A percentile compares a stretch with the other conserved stretches of the same genome.
These are phyloP conservation scores for Alternaria metachromatica DNA, from an alignment of 2,329 filamentous ascomycete genomes.

Conservation along the genomic window DNA sequence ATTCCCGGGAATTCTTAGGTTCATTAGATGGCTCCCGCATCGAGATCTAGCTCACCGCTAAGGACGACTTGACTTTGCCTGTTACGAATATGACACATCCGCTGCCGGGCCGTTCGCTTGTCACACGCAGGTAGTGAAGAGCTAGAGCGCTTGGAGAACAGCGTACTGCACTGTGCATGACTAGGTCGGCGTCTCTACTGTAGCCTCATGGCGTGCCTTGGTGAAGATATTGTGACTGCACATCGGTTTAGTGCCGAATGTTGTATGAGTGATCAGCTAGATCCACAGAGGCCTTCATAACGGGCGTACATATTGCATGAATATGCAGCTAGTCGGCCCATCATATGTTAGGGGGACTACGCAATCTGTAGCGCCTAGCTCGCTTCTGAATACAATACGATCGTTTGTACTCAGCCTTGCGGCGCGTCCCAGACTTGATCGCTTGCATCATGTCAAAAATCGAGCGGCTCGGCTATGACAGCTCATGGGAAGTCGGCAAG, in stretches of 20 bases:
- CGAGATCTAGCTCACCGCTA: conserved; percentile 10
- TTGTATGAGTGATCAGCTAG: conserved; percentile 11
- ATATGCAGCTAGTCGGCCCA: conserved; percentile 15
- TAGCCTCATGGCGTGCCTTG: conserved; percentile 18
- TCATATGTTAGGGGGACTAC: background rate
- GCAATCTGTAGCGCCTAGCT: conserved; percentile 4
- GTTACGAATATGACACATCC: conserved; percentile 3
- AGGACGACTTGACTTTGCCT: conserved; percentile 6
- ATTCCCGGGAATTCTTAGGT: background rate
- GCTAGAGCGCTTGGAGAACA: conserved; percentile 7
- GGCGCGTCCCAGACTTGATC: conserved; percentile 1
- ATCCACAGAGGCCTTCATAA: conserved; percentile 6
- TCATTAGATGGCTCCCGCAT: conserved; percentile 4
- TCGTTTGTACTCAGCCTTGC: conserved; percentile 13
- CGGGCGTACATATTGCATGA: conserved; percentile 14
- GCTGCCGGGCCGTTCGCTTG: conserved; percentile 14
- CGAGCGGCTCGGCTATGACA: conserved; percentile 1
- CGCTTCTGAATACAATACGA: conserved; percentile 3
- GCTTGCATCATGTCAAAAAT: conserved; percentile 6
- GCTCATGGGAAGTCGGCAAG: background rate
- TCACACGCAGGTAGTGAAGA: conserved; percentile 14
- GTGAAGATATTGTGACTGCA: conserved; percentile 10
- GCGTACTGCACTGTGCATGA: conserved; percentile 15
- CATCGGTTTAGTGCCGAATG: conserved; percentile 11
- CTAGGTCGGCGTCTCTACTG: conserved; percentile 6